These are phyloP conservation scores for Falciphora oryzae DNA, from an alignment of 2,329 filamentous ascomycete genomes.

Conservation along the genomic window DNA sequence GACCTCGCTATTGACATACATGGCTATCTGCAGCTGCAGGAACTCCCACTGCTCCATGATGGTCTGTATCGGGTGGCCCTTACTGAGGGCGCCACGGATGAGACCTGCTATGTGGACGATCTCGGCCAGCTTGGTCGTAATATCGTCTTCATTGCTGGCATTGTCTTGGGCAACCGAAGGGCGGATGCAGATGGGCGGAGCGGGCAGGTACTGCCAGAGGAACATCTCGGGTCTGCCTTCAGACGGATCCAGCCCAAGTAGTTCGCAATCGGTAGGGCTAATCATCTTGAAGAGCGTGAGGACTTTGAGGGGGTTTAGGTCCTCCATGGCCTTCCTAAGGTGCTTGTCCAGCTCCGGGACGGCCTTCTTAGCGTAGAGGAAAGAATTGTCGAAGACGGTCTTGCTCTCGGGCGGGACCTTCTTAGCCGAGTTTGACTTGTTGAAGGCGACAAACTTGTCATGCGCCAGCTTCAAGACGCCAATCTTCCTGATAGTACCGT, in stretches of 20 bases:
- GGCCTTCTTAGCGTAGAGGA: conserved; percentile 68
- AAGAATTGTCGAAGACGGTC: conserved; percentile 77
- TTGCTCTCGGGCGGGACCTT: conserved; percentile 82
- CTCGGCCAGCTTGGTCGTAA: conserved; percentile 94
- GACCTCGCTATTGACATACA: conserved; percentile 97
- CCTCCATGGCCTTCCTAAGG: conserved; percentile 85
- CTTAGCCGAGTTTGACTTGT: conserved; percentile 78
- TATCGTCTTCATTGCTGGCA: conserved; percentile 90
- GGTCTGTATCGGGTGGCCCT: conserved; percentile 77
- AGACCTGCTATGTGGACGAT: conserved; percentile 90
- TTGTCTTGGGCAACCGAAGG: conserved; percentile 91
- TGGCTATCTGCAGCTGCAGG: conserved; percentile 86
- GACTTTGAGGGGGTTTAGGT: conserved; percentile 83
- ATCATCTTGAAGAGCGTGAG: conserved; percentile 90
- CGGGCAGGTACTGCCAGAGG: conserved; percentile 93
- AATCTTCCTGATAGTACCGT: conserved; percentile 88
- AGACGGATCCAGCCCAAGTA: conserved; percentile 79
- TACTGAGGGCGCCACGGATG: conserved; percentile 74
- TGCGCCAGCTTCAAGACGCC: conserved; percentile 91
- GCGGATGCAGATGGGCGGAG: conserved; percentile 87
- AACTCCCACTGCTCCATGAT: conserved; percentile 99
- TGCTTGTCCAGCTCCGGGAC: conserved; percentile 87
- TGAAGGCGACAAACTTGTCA: conserved; percentile 85
- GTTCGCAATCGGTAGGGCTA: conserved; percentile 77
- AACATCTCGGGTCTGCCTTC: conserved; percentile 94